A percentile compares a stretch with the other conserved stretches of the same genome.
These are phyloP conservation scores for Bipolaris bicolor DNA, from an alignment of 2,329 filamentous ascomycete species.

Conservation along the genomic window DNA sequence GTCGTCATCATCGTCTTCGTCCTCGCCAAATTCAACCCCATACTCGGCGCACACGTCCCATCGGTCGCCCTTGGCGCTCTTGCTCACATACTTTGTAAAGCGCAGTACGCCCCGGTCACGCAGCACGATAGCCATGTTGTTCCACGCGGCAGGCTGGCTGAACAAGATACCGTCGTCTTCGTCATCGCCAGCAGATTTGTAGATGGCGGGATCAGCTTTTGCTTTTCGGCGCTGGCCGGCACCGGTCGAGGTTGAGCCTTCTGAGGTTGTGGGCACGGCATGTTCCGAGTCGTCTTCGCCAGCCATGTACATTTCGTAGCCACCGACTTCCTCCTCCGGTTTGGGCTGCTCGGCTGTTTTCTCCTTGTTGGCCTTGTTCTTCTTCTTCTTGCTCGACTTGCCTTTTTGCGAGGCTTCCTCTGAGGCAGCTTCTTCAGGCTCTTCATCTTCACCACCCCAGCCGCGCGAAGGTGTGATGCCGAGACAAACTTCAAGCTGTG, in stretches of 20 bases:
- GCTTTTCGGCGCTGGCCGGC: slow-evolving; percentile 55
- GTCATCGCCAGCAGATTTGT: slow-evolving; percentile 61
- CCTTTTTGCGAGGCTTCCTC: slow-evolving; percentile 53
- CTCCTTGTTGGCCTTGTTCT: slow-evolving; percentile 42
- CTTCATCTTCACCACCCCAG: slow-evolving; percentile 76
- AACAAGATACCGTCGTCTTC: slow-evolving; percentile 80
- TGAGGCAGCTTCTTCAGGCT: slow-evolving; percentile 57
- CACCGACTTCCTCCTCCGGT: slow-evolving; percentile 67
- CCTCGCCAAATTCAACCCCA: slow-evolving; percentile 68
- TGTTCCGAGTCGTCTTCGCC: slow-evolving; percentile 67
- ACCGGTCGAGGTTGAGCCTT: slow-evolving; percentile 50
- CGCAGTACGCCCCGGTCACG: slow-evolving; percentile 84
- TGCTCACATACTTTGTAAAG: slow-evolving; percentile 96
- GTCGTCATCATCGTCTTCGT: slow-evolving; percentile 48
- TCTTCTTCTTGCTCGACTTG: slow-evolving; percentile 20
- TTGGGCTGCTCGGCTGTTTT: slow-evolving; percentile 1
- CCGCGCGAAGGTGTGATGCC: slow-evolving; percentile 83
- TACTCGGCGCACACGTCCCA: slow-evolving; percentile 88
- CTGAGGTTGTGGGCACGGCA: slow-evolving; percentile 46
- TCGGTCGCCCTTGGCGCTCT: slow-evolving; percentile 80
- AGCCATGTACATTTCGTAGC: slow-evolving; percentile 93
- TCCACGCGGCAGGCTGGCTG: slow-evolving; percentile 77
- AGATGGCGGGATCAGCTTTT: slow-evolving; percentile 78
- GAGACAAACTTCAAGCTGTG: slow-evolving; percentile 85
- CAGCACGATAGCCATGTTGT: slow-evolving; percentile 87